Base-by-base conservation (phyloP, 441 rosid genomes). In the Euphorbia schlechtendalii region DNA sequence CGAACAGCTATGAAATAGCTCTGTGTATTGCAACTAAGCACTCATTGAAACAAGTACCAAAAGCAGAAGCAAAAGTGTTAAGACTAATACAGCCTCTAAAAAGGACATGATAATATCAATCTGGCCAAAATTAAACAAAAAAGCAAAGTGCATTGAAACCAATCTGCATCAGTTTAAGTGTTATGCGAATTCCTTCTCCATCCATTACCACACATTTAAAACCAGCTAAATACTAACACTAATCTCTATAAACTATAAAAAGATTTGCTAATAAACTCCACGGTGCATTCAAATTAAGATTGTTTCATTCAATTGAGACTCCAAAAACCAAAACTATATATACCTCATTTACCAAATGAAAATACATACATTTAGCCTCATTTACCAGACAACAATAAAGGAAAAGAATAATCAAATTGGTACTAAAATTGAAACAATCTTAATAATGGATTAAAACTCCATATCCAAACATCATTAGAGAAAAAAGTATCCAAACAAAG, bases 381-480 rank as follows among this genome's bases (percentile, higher is more conserved):
- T n/a, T n/a, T n/a, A n/a, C n/a, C n/a, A n/a, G n/a, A n/a, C n/a
- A n/a, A n/a, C n/a, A n/a, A n/a, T n/a, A 56, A 28, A 9, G 21
- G 54, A 30, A 57, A 66, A 45, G 34, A 12, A 25, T 56, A 27
- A 57, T 45, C 21, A 10, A n/a, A 17, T n/a, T 24, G 18, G 28
- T 36, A 38, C 52, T 24, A 40, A 49, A 59, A 36, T 11, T 24
- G 38, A 49, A 59, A 59, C 25, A 49, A 22, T 38, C 17, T n/a
- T n/a, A n/a, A n/a, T n/a, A n/a, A n/a, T n/a, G n/a, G n/a, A n/a
- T n/a, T n/a, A n/a, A n/a, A 65, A 71, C n/a, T 32, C 53, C 61
- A 59, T 17, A 25, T n/a, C n/a, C 62, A 70, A 63, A 24, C 63
- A 53, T 22, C 64, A 72, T 21, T 34, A 67, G 9, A 43, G 8